A percentile compares a stretch with the other conserved stretches of the same genome.
phyloP scores from a whole-genome alignment of 2,329 filamentous ascomycete genomes.

The Aspergillus fumigatiaffinis region DNA sequence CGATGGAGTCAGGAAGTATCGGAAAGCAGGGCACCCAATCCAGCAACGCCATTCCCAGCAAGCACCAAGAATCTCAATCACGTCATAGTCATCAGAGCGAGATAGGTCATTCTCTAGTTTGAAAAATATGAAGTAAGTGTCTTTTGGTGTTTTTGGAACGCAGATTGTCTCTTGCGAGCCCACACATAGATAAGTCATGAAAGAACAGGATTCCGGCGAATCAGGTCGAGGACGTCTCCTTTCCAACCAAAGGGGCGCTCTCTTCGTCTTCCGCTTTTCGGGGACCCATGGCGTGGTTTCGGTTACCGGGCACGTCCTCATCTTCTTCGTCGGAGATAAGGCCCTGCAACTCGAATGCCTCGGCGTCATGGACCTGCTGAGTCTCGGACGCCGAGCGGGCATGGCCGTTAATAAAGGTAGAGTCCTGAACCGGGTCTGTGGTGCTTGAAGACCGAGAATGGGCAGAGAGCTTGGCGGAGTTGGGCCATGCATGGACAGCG shows the following conservation, averaged over 20 bases:
- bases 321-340: slow-evolving; percentile 86
- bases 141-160: background rate
- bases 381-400: slow-evolving; percentile 34
- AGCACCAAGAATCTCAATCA: background rate
- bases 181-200: background rate
- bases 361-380: slow-evolving; percentile 67
- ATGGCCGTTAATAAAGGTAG: slow-evolving; percentile 41
- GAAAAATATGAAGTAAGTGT: background rate
- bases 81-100: background rate
- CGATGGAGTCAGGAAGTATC: background rate
- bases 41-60: background rate
- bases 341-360: slow-evolving; percentile 91
- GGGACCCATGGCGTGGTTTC: slow-evolving; percentile 16
- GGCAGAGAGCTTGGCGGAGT: slow-evolving; percentile 23
- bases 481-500: slow-evolving; percentile 57
- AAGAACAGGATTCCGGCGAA: background rate
- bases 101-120: background rate
- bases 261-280: slow-evolving; percentile 32
- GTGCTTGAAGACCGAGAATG: slow-evolving; percentile 5
- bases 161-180: background rate
- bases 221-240: slow-evolving; percentile 10
- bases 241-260: slow-evolving; percentile 16
- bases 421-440: slow-evolving; percentile 5
- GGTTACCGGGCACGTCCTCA: slow-evolving; percentile 30
- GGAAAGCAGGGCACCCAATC: background rate